Percentiles rank a stretch among this genome's conserved stretches.
Conservation (phyloP, 2,329 filamentous ascomycete genomes). For the Fusarium denticulatum region DNA sequence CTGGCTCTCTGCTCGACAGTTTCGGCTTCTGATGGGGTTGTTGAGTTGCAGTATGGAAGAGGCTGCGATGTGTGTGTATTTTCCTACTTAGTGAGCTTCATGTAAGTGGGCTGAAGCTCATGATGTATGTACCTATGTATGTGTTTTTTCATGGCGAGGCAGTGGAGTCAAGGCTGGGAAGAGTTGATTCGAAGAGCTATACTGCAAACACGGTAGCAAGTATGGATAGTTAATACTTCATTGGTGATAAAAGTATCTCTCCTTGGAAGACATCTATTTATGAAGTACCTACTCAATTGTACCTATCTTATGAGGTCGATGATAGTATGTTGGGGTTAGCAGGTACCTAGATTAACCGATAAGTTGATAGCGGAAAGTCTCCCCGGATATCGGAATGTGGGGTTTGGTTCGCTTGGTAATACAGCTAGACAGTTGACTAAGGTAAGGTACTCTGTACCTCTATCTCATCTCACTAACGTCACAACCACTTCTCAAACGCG, state of each 20-base stretch:
- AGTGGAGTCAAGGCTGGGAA: neutral
- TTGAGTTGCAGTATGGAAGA: neutral
- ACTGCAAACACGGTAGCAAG: neutral
- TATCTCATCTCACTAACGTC: neutral
- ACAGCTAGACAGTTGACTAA: neutral
- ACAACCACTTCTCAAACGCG: conserved; percentile 2
- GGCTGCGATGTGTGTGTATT: neutral
- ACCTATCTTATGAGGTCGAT: neutral
- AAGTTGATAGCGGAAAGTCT: neutral
- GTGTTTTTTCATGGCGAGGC: neutral
- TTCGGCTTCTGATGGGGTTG: conserved; percentile 80
- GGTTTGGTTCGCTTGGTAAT: conserved; percentile 1
- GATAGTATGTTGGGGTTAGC: neutral
- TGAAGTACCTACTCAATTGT: neutral
- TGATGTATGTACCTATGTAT: neutral
- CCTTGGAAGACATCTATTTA: neutral
- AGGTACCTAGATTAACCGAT: neutral
- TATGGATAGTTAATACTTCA: neutral
- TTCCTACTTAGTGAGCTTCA: neutral
- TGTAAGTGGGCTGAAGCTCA: neutral
- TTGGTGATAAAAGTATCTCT: neutral
- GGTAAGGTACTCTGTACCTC: neutral
- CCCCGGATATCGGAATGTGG: conserved; percentile 3
- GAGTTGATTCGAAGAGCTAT: neutral
- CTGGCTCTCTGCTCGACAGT: conserved; percentile 85